A percentile compares a stretch with the other conserved stretches of the same genome.
These are phyloP conservation scores for Candida odintsovae DNA, from an alignment of 805 yeast species.

Conservation along the genomic window DNA sequence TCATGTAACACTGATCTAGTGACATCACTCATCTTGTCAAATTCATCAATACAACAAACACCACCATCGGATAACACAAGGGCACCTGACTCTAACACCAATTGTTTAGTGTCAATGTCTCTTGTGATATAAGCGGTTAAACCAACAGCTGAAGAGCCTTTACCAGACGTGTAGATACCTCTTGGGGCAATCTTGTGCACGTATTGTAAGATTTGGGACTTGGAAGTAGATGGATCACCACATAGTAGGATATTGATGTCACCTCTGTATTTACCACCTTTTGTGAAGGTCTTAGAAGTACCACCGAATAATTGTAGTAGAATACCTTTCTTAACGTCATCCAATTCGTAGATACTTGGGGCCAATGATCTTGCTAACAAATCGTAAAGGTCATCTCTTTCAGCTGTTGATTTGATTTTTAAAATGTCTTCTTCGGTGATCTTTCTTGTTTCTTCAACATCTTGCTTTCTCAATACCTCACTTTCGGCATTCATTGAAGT, in stretches of 20 bases:
- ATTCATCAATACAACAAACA: conserved; percentile 97
- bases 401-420: conserved; percentile 54
- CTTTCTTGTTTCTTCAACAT: conserved; percentile 70
- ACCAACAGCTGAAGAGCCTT: conserved; percentile 99
- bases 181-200: conserved; percentile 98
- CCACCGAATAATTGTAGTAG: conserved; percentile 93
- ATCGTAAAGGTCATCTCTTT: conserved; percentile 78
- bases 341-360: conserved; percentile 95
- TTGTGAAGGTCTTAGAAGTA: conserved; percentile 77
- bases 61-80: conserved; percentile 96
- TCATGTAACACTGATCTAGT: conserved; percentile 95
- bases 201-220: conserved; percentile 89
- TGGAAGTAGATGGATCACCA: conserved; percentile 98
- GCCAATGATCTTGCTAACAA: conserved; percentile 86
- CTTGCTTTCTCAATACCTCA: conserved; percentile 49
- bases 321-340: conserved; percentile 94
- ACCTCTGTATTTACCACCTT: conserved; percentile 95
- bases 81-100: conserved; percentile 95
- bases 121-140: conserved; percentile 94
- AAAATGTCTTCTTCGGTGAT: conserved; percentile 65
- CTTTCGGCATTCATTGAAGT: conserved; percentile 50
- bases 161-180: conserved; percentile 97
- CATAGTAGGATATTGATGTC: conserved; percentile 87
- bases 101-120: conserved; percentile 88
- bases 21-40: conserved; percentile 93